A percentile compares a stretch with the other conserved stretches of the same genome.
These are phyloP conservation scores for Hericium alpestre DNA, from an alignment of 768 basidiomycete genomes.

Conservation along the genomic window DNA sequence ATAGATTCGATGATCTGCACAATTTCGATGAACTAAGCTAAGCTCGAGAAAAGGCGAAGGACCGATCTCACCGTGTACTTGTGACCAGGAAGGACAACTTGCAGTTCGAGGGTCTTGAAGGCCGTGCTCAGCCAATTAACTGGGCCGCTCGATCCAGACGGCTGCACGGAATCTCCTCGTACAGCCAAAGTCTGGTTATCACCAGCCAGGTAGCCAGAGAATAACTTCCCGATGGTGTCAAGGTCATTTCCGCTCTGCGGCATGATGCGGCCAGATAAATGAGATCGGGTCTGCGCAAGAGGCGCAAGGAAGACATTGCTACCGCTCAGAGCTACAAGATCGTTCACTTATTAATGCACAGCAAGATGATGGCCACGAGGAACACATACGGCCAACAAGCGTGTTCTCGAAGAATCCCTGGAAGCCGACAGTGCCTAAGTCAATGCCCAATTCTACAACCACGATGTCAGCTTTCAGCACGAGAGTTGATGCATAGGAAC, in stretches of 20 bases:
- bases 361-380: background rate
- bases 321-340: conserved; percentile 38
- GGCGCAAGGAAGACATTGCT: conserved; percentile 40
- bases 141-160: conserved; percentile 36
- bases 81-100: conserved; percentile 54
- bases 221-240: conserved; percentile 46
- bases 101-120: conserved; percentile 53
- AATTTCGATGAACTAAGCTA: background rate
- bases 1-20: conserved; percentile 54
- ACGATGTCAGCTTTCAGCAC: background rate
- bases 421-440: conserved; percentile 57
- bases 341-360: background rate
- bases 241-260: conserved; percentile 50
- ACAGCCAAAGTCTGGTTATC: conserved; percentile 52
- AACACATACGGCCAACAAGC: conserved; percentile 48
- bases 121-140: conserved; percentile 62
- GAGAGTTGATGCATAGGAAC: background rate
- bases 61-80: conserved; percentile 31
- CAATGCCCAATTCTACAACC: conserved; percentile 53
- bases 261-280: conserved; percentile 53
- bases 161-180: conserved; percentile 50
- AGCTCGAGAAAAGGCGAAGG: no score
- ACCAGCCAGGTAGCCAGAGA: conserved; percentile 54
- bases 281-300: conserved; percentile 33
- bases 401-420: conserved; percentile 46